phyloP scores from a whole-genome alignment of 495 filamentous ascomycete species.

The Hyphodiscus hymeniophilus region DNA sequence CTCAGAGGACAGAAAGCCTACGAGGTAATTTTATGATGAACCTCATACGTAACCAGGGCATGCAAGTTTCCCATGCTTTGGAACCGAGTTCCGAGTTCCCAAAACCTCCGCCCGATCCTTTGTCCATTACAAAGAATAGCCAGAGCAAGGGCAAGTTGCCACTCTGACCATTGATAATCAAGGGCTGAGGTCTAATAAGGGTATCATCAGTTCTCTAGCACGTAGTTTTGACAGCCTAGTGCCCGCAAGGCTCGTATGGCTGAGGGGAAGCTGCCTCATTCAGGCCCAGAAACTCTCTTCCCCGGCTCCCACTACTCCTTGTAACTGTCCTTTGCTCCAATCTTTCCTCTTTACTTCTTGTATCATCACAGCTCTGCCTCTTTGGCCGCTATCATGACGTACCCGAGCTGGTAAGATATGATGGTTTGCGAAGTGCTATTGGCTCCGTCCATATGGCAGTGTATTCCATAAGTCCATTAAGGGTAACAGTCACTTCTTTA shows the following conservation, averaged over 20 bases:
- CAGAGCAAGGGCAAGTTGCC: background rate
- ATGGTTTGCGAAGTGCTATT: background rate
- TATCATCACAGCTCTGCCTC: background rate
- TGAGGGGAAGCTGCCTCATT: constrained; percentile 6
- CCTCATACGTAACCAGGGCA: background rate
- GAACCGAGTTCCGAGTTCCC: background rate
- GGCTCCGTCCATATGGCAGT: background rate
- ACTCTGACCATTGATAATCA: constrained; percentile 1
- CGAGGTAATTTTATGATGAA: background rate
- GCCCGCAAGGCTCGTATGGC: background rate
- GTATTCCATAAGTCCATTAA: too few species aligned
- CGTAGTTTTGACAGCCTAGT: background rate
- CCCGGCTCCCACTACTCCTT: background rate
- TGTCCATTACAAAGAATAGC: background rate
- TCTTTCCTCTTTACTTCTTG: background rate
- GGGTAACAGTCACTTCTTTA: too few species aligned
- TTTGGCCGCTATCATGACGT: background rate
- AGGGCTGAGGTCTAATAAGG: constrained; percentile 2
- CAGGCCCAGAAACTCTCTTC: background rate
- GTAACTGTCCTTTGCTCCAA: background rate
- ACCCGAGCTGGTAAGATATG: background rate
- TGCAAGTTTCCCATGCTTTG: background rate
- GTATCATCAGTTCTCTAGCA: constrained; percentile 7
- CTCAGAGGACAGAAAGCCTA: constrained; percentile 6
- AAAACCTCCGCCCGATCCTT: constrained; percentile 1